Evolutionary conservation across 148 eudicot genomes (phyloP).

Genomic region (Silene uniflora): DNA sequence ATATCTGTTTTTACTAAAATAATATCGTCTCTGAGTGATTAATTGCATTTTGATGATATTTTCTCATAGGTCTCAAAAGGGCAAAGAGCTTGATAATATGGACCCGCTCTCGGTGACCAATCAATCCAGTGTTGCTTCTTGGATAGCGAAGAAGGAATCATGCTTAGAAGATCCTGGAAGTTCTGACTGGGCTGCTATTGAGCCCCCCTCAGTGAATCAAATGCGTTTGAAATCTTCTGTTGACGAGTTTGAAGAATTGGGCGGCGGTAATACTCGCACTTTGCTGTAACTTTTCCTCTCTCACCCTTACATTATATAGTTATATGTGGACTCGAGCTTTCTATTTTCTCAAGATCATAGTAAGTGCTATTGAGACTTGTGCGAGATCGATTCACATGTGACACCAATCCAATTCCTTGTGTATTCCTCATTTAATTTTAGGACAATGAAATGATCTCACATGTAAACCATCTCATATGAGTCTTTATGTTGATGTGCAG

Average conservation of each 20-base stretch:
- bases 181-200: constrained; percentile 66
- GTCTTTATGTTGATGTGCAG: constrained; percentile 33
- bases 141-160: constrained; percentile 53
- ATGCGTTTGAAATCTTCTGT: constrained; percentile 38
- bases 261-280: constrained; percentile 41
- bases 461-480: not conserved
- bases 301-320: not conserved
- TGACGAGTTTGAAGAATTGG: constrained; percentile 64
- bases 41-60: not conserved
- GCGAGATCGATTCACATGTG: not conserved
- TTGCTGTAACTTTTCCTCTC: not conserved
- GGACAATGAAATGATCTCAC: not conserved
- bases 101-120: constrained; percentile 62
- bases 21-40: not conserved
- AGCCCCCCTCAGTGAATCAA: constrained; percentile 47
- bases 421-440: not conserved
- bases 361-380: not conserved
- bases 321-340: not conserved
- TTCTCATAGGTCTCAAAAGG: constrained; percentile 42
- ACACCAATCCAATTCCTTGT: not conserved
- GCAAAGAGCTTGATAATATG: constrained; percentile 44
- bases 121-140: constrained; percentile 41
- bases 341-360: not conserved
- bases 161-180: constrained; percentile 50
- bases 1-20: no score